Conservation (phyloP, 179 eudicot genomes). For the Silene noctiflora region DNA sequence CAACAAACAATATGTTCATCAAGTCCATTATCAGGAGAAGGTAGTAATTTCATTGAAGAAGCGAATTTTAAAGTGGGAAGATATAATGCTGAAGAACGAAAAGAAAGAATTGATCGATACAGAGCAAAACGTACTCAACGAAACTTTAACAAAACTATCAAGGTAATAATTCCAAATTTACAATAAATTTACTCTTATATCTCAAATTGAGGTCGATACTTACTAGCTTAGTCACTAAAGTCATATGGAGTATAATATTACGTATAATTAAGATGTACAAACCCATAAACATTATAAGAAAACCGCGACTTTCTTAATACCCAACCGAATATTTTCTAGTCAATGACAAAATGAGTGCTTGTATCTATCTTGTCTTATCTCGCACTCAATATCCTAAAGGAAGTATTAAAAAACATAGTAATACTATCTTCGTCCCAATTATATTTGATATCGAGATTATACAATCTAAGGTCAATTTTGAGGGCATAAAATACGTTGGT, state of each 20-base stretch:
- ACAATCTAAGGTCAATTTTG: too few relatives aligned
- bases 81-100: conserved; percentile 80
- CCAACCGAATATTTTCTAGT: background rate
- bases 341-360: background rate
- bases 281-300: background rate
- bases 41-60: conserved; percentile 54
- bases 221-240: too few relatives aligned
- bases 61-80: conserved; percentile 64
- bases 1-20: conserved; percentile 36
- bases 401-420: too few relatives aligned
- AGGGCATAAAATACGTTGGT: too few relatives aligned
- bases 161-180: conserved; percentile 37
- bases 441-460: too few relatives aligned
- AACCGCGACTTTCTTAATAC: background rate
- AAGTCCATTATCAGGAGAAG: conserved; percentile 43
- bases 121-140: conserved; percentile 79
- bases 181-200: background rate
- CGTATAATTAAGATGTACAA: too few relatives aligned
- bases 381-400: too few relatives aligned
- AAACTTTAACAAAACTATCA: conserved; percentile 88
- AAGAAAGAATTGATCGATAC: conserved; percentile 79
- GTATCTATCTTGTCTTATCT: too few relatives aligned
- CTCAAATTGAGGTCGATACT: too few relatives aligned
- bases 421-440: too few relatives aligned
- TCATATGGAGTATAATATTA: too few relatives aligned